Conservation (phyloP, 2,329 filamentous ascomycete species). For the Calonectria multiphialidica region DNA sequence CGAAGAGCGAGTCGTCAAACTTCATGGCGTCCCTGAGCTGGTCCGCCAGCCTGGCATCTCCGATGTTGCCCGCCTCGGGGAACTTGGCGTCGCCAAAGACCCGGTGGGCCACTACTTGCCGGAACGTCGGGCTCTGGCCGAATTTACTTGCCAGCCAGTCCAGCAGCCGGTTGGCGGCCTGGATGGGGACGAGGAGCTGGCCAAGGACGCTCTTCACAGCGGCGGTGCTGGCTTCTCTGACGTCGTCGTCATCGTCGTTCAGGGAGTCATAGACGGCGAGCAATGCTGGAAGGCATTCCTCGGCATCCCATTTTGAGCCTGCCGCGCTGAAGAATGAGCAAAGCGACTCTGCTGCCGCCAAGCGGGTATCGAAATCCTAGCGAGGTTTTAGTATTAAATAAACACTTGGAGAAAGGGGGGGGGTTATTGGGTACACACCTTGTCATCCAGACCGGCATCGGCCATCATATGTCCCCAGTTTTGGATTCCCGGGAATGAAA, state of each 20-base stretch:
- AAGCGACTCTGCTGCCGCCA: slow-evolving; percentile 70
- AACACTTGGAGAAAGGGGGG: background rate
- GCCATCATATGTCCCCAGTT: slow-evolving; percentile 65
- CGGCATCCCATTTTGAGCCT: slow-evolving; percentile 33
- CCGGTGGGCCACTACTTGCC: slow-evolving; percentile 54
- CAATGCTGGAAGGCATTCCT: slow-evolving; percentile 66
- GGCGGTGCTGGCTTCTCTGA: slow-evolving; percentile 74
- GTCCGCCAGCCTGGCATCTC: slow-evolving; percentile 42
- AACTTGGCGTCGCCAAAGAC: slow-evolving; percentile 48
- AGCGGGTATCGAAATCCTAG: slow-evolving; percentile 74
- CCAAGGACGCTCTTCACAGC: slow-evolving; percentile 62
- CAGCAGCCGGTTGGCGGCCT: slow-evolving; percentile 60
- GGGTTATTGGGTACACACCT: slow-evolving; percentile 50
- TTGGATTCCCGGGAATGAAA: slow-evolving; percentile 37
- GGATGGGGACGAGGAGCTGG: slow-evolving; percentile 58
- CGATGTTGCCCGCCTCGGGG: slow-evolving; percentile 16
- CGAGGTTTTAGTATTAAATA: background rate
- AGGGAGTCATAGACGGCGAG: slow-evolving; percentile 80
- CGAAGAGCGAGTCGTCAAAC: slow-evolving; percentile 80
- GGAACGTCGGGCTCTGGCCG: slow-evolving; percentile 51
- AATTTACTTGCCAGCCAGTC: slow-evolving; percentile 55
- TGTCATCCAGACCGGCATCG: slow-evolving; percentile 60
- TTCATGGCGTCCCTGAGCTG: slow-evolving; percentile 61
- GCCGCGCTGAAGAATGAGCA: slow-evolving; percentile 58
- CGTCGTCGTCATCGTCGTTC: slow-evolving; percentile 92